Percentiles rank a stretch among this genome's conserved stretches.
Evolutionary conservation across 768 basidiomycete genomes (phyloP).

Genomic region (Pisolithus orientalis): DNA sequence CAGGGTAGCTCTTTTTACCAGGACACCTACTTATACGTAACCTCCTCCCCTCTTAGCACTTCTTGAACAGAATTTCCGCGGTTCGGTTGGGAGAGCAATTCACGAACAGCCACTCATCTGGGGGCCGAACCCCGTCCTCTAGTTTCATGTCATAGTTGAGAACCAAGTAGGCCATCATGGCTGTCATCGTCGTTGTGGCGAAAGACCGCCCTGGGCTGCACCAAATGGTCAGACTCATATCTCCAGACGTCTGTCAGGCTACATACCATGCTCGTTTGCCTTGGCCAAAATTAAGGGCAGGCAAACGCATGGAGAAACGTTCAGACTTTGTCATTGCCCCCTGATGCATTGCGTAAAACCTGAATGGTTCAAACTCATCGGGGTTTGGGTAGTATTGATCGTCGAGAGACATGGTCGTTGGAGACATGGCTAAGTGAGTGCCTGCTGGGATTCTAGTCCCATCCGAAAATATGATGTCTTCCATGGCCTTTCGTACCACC

Average conservation of each 20-base stretch:
- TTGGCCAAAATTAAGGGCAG: conserved; percentile 31
- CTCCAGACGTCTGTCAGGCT: not conserved
- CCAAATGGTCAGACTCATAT: conserved; percentile 1
- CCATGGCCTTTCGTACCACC: conserved; percentile 29
- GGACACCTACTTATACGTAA: conserved; percentile 3
- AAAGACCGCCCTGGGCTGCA: conserved; percentile 39
- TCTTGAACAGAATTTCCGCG: conserved; percentile 33
- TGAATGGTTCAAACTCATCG: conserved; percentile 34
- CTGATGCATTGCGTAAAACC: conserved; percentile 29
- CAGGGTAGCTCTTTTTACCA: conserved; percentile 6
- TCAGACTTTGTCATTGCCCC: conserved; percentile 21
- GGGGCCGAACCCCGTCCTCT: conserved; percentile 29
- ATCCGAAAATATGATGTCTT: conserved; percentile 27
- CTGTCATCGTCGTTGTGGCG: conserved; percentile 33
- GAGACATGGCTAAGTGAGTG: conserved; percentile 28
- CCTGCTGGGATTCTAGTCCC: conserved; percentile 35
- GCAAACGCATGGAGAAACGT: conserved; percentile 23
- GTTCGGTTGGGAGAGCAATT: conserved; percentile 30
- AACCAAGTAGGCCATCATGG: conserved; percentile 35
- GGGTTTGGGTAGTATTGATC: conserved; percentile 38
- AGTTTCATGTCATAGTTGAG: conserved; percentile 35
- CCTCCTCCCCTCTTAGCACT: conserved; percentile 9
- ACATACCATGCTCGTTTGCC: conserved; percentile 32
- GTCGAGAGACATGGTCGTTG: conserved; percentile 33
- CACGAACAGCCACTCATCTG: conserved; percentile 29